A percentile compares a stretch with the other conserved stretches of the same genome.
Conservation (phyloP, 192 early-diverging fungal species). For the Gaertneriomyces semiglobifer region DNA sequence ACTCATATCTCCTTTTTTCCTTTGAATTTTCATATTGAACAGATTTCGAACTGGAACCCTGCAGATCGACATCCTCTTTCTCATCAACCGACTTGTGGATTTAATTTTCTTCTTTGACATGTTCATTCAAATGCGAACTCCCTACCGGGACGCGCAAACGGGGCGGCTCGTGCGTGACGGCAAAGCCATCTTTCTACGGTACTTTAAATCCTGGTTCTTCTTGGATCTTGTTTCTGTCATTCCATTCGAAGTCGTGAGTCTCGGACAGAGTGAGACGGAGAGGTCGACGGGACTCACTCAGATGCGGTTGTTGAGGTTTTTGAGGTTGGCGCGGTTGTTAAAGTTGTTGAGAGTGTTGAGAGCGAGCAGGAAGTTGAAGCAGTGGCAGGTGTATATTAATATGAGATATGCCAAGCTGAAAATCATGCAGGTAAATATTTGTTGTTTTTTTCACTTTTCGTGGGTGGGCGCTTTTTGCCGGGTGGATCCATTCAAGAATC, state of each 20-base stretch:
- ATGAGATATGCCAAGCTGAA: conserved; percentile 46
- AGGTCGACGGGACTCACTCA: conserved; percentile 12
- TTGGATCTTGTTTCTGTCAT: conserved; percentile 47
- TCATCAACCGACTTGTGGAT: conserved; percentile 48
- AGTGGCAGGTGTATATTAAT: conserved; percentile 41
- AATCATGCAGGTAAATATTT: conserved; percentile 41
- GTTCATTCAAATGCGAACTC: conserved; percentile 48
- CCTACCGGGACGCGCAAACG: conserved; percentile 44
- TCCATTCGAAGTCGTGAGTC: conserved; percentile 45
- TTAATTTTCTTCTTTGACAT: conserved; percentile 50
- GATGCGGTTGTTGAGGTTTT: conserved; percentile 40
- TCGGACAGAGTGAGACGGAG: neutral
- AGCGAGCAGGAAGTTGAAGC: conserved; percentile 48
- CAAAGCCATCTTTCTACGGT: conserved; percentile 29
- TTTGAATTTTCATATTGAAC: no score
- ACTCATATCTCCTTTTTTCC: no score
- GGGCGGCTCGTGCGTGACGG: conserved; percentile 40
- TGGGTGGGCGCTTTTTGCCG: neutral
- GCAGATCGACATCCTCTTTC: conserved; percentile 44
- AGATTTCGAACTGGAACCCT: neutral
- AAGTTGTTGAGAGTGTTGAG: conserved; percentile 50
- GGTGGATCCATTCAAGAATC: neutral
- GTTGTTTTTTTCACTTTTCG: conserved; percentile 1
- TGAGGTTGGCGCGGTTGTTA: conserved; percentile 43
- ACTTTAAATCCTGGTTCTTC: conserved; percentile 42